Evolutionary conservation across 208 protist genomes (phyloP), one percentile per base, ranked within the genome.

Genomic region (Crithidia bombi): DNA sequence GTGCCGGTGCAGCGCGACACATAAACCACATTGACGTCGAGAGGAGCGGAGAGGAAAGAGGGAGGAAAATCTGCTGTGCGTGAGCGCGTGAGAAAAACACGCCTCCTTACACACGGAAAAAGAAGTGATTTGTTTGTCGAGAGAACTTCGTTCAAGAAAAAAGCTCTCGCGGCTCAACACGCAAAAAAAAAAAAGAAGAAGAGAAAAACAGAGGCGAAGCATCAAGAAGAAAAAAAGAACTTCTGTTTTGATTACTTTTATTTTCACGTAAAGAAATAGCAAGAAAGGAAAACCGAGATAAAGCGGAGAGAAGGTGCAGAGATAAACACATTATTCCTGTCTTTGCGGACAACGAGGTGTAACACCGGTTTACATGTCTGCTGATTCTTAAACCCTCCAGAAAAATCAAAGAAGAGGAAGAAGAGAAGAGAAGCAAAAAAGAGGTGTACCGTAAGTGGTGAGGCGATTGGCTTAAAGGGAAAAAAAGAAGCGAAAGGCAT

Each of bases 111-210:
- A n/a, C n/a, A n/a, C n/a, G n/a, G n/a, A n/a, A 58, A 19, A 38
- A 32, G 15, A 32, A 58, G 1, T 21, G 43, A 28, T 43, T 55
- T 58, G 33, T 47, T 47, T 56, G 33, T 7, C 17, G 57, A 51
- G 57, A 64, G 57, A 51, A 64, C 41, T 64, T 64, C 35, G 23
- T n/a, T 38, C 30, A 30, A 51, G 30, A 64, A 64, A 51, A 32
- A 64, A 64, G 41, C 57, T 64, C 57, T 64, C 57, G 23, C 25
- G 15, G 25, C 35, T 38, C 57, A 51, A 51, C n/a, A n/a, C 56
- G 56, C 56, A 26, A 30, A 33, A 23, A 3, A 35, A 19, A 15
- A 47, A 49, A 30, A 58, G 33, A 4, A 21, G 28, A 28, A 43
- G 33, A 2, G 3, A 51, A 38, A 51, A 25, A 49, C 32, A 49